These are phyloP conservation scores for Umbelopsis vinacea DNA, from an alignment of 192 early-diverging fungal species.

Conservation along the genomic window DNA sequence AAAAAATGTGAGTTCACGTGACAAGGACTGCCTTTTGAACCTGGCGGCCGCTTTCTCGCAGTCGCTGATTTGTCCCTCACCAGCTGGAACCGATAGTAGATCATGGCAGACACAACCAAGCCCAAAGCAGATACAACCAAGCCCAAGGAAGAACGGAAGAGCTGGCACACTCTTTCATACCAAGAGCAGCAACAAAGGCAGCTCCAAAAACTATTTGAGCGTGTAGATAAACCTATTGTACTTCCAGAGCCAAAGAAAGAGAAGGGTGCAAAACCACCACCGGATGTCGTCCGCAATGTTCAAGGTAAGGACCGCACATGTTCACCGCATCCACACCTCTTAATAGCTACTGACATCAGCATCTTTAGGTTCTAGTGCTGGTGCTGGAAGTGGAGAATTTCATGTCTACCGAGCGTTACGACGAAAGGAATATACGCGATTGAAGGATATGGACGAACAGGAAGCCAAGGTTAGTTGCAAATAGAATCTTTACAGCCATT, in stretches of 20 bases:
- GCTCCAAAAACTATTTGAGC: constrained; percentile 73
- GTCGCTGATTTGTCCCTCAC: neutral
- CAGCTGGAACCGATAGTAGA: neutral
- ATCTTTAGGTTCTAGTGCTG: constrained; percentile 81
- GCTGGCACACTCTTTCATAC: constrained; percentile 51
- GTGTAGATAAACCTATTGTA: constrained; percentile 81
- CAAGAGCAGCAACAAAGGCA: constrained; percentile 61
- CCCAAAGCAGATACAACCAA: neutral
- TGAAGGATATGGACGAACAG: constrained; percentile 79
- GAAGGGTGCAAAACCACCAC: constrained; percentile 64
- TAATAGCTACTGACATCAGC: neutral
- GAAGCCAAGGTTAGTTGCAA: constrained; percentile 63
- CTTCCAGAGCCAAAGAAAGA: constrained; percentile 64
- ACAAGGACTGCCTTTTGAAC: neutral
- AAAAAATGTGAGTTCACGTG: neutral
- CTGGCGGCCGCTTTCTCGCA: too few species aligned
- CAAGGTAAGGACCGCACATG: constrained; percentile 51
- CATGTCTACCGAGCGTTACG: constrained; percentile 90
- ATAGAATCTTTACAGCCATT: neutral
- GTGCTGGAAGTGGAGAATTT: constrained; percentile 95
- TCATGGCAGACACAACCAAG: neutral
- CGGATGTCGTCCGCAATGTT: constrained; percentile 89
- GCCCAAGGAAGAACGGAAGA: constrained; percentile 23
- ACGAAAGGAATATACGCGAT: constrained; percentile 81
- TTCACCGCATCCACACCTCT: neutral